phyloP scores from a whole-genome alignment of 805 yeast species.

The Kuraishia floccosa region DNA sequence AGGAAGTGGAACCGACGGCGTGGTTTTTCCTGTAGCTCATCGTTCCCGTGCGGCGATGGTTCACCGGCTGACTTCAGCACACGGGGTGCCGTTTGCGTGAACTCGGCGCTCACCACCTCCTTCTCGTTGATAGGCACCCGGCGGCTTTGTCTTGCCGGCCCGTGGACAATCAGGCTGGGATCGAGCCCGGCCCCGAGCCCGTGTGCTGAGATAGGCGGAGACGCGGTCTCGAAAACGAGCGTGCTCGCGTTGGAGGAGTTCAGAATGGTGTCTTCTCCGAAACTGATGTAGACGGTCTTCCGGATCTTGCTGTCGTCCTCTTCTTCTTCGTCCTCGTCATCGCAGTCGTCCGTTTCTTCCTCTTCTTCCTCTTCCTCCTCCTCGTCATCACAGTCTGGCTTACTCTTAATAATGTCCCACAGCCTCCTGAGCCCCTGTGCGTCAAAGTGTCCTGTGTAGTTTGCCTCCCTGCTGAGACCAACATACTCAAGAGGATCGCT shows the following conservation, averaged over 20 bases:
- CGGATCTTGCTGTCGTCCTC: background rate
- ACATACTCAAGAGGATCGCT: background rate
- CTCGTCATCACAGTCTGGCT: conserved; percentile 7
- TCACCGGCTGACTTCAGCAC: background rate
- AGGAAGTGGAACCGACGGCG: too few relatives aligned
- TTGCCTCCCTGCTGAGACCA: background rate
- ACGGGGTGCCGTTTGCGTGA: background rate
- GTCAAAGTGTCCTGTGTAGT: background rate
- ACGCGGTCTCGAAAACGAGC: too few relatives aligned
- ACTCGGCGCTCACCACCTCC: background rate
- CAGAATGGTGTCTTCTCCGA: background rate
- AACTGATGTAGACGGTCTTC: background rate
- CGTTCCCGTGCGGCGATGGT: background rate
- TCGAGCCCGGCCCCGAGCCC: background rate
- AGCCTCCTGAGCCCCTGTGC: background rate
- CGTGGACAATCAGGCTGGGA: conserved; percentile 1
- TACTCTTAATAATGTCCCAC: conserved; percentile 25
- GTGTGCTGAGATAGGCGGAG: background rate
- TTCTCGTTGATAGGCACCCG: too few relatives aligned
- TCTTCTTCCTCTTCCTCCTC: conserved; percentile 8
- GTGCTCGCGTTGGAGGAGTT: background rate
- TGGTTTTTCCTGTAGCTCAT: too few relatives aligned
- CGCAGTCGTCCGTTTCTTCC: background rate
- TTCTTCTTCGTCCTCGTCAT: background rate
- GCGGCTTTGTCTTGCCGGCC: too few relatives aligned